Conservation (phyloP, 2,329 filamentous ascomycete species). For the Penicillium sp. region DNA sequence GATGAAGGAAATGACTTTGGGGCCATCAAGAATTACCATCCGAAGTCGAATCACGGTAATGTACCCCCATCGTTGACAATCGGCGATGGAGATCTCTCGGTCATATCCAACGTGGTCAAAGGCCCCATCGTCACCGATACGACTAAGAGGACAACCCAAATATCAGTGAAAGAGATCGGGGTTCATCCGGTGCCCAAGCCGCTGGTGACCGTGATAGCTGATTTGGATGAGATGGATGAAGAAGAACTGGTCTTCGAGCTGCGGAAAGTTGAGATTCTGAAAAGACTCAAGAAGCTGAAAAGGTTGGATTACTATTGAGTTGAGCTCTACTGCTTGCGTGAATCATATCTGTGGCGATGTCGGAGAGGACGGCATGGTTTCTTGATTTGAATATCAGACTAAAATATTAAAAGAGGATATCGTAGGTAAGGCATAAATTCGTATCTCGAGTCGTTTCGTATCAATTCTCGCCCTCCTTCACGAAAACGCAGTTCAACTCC, state of each 20-base stretch:
- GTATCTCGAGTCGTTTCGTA: neutral
- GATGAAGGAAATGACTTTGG: neutral
- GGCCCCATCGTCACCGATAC: neutral
- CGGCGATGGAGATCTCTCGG: neutral
- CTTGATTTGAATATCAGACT: neutral
- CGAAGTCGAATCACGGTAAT: neutral
- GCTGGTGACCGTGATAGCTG: constrained; percentile 24
- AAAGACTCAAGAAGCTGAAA: constrained; percentile 34
- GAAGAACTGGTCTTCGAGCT: constrained; percentile 39
- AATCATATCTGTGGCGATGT: too few species aligned
- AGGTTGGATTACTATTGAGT: constrained; percentile 22
- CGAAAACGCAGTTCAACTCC: constrained; percentile 44
- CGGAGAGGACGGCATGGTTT: too few species aligned
- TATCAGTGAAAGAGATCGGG: constrained; percentile 18
- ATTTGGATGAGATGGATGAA: constrained; percentile 38
- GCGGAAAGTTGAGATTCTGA: constrained; percentile 37
- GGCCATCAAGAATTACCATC: neutral
- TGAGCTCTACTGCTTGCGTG: too few species aligned
- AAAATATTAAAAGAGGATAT: neutral
- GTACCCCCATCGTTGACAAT: neutral
- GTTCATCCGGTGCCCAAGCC: constrained; percentile 14
- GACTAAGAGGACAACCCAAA: constrained; percentile 10
- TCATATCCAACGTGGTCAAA: constrained; percentile 15
- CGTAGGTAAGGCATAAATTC: neutral
- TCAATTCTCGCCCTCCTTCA: constrained; percentile 28